These are phyloP conservation scores for Coemansia sp. DNA, from an alignment of 192 early-diverging fungal species.

Conservation along the genomic window DNA sequence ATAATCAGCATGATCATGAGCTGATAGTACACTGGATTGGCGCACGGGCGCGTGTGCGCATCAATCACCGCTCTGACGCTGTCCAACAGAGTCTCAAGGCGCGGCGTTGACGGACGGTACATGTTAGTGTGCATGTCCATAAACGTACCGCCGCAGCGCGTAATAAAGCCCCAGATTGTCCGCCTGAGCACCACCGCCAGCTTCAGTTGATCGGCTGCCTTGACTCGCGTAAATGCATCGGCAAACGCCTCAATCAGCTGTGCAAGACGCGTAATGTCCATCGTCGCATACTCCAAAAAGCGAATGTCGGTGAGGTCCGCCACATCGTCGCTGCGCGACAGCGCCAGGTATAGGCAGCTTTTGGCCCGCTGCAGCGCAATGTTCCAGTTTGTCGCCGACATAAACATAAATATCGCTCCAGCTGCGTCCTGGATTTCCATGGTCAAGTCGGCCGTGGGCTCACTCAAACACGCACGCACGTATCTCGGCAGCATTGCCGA, in stretches of 20 bases:
- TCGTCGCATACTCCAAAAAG: conserved; percentile 79
- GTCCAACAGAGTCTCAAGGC: conserved; percentile 43
- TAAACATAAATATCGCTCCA: conserved; percentile 78
- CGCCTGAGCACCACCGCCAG: conserved; percentile 74
- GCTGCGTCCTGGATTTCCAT: conserved; percentile 80
- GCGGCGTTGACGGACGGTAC: conserved; percentile 26
- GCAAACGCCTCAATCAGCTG: conserved; percentile 59
- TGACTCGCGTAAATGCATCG: conserved; percentile 57
- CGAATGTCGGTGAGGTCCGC: conserved; percentile 79
- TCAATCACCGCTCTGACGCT: conserved; percentile 54
- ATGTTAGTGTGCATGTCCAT: conserved; percentile 67
- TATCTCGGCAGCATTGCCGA: conserved; percentile 42
- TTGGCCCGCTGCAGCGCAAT: conserved; percentile 73
- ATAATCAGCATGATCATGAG: conserved; percentile 81
- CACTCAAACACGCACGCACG: conserved; percentile 58
- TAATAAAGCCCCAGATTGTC: conserved; percentile 92
- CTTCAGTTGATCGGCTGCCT: conserved; percentile 70
- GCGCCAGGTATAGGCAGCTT: conserved; percentile 62
- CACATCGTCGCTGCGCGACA: conserved; percentile 66
- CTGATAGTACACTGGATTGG: conserved; percentile 80
- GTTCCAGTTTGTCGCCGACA: conserved; percentile 88
- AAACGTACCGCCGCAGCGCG: conserved; percentile 81
- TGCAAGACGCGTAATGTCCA: conserved; percentile 72
- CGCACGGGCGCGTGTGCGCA: conserved; percentile 59
- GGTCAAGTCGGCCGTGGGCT: conserved; percentile 37